Percentiles rank a stretch among this genome's conserved stretches.
Conservation (phyloP, 202 grass and related monocot species). For the Schoenoplectus tabernaemontani region DNA sequence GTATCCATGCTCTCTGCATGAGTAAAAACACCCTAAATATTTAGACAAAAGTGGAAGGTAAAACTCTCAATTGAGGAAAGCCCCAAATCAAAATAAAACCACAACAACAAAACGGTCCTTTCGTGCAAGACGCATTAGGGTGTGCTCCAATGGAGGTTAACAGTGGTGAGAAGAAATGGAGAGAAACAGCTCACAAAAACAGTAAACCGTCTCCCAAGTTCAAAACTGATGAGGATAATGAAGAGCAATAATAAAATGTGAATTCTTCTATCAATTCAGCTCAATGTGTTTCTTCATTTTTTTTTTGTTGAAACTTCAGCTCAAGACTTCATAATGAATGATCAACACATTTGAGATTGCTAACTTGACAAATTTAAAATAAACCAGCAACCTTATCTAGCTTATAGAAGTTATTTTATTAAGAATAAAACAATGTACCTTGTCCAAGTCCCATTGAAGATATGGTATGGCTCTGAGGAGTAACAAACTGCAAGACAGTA, state of each 20-base stretch:
- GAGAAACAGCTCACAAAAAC: background rate
- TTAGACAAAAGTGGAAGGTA: background rate
- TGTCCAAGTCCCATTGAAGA: constrained; percentile 40
- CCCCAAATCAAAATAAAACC: background rate
- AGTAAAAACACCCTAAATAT: constrained; percentile 21
- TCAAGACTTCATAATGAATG: background rate
- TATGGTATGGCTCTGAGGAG: constrained; percentile 59
- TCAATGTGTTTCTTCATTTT: background rate
- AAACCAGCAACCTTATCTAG: background rate
- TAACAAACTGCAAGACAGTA: constrained; percentile 56
- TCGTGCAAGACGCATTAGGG: background rate
- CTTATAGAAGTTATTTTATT: background rate
- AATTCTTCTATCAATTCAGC: background rate
- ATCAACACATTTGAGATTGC: background rate
- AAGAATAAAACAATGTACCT: constrained; percentile 31
- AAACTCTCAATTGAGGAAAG: background rate
- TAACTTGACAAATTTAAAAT: background rate
- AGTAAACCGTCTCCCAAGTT: background rate
- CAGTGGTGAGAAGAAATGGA: background rate
- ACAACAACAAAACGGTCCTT: background rate
- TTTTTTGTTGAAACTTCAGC: background rate
- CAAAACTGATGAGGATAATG: background rate
- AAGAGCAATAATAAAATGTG: background rate
- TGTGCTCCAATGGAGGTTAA: background rate
- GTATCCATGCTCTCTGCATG: constrained; percentile 46